Conservation (phyloP, 495 filamentous ascomycete species). For the Tuber magnatum region DNA sequence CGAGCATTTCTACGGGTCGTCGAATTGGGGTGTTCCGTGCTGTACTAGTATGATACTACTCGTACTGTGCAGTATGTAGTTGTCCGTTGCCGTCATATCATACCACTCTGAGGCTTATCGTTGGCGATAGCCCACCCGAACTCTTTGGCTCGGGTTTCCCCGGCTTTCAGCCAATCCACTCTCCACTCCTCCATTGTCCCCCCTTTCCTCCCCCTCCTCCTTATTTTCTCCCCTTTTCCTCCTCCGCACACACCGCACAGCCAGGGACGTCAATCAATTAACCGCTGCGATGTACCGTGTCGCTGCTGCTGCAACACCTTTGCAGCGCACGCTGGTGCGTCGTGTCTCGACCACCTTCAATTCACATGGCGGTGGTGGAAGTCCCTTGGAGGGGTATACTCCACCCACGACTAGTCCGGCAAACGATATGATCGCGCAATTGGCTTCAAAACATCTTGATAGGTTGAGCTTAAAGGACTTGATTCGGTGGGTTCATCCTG, state of each 20-base stretch:
- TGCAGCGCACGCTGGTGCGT: neutral
- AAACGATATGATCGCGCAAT: conserved; percentile 65
- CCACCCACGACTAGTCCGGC: neutral
- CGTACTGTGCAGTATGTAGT: neutral
- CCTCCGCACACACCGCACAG: neutral
- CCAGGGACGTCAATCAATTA: neutral
- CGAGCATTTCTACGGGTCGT: too few relatives aligned
- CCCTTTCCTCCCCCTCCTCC: neutral
- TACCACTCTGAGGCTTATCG: neutral
- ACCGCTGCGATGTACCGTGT: neutral
- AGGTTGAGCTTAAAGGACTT: conserved; percentile 79
- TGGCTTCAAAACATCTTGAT: conserved; percentile 72
- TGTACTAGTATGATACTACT: neutral
- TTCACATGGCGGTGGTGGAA: neutral
- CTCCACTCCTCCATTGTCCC: neutral
- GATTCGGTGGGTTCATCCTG: conserved; percentile 56
- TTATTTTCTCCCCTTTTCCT: neutral
- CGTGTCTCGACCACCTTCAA: neutral
- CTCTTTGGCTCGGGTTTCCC: neutral
- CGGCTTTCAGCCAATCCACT: neutral
- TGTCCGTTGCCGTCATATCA: neutral
- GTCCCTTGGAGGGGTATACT: neutral
- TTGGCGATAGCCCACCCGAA: neutral
- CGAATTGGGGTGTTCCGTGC: neutral
- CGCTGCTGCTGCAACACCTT: neutral